Evolutionary conservation across 2,329 filamentous ascomycete genomes (phyloP), one percentile per base, ranked within the genome.

Genomic region (Helotiales sp.): DNA sequence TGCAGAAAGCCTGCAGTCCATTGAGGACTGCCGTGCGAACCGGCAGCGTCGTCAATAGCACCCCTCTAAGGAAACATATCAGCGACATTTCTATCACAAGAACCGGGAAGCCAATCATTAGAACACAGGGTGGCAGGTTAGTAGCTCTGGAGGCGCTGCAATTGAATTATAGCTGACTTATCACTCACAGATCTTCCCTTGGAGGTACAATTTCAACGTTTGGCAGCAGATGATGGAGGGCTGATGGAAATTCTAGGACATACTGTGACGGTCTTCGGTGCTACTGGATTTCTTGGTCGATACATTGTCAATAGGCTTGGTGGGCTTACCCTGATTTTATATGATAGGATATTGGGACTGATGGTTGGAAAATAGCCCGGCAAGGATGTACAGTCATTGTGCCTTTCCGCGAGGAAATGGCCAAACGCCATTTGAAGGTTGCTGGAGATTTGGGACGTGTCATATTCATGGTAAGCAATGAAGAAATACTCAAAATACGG

Each of bases 301-400:
- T 99, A 99, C 76, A 96, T 99, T 72, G 95, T 99, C 72, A 96
- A 97, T 79, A 85, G 91, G 74, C 83, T 99, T 72, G 92, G 92
- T 87, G 80, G 62, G 77, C 40, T 54, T 46, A 48, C 53, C 50
- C 49, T 57, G 58, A 63, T 62, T 22, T 54, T 48, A 17, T 47
- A 34, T 27, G 25, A 13, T 10, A 25, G 34, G 10, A 46, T 31
- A 3, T 17, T 27, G 31, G 50, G 55, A 63, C 66, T 71, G 54
- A 71, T 64, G 46, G 46, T 42, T 52, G 56, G 63, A 49, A 49
- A 68, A 70, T 70, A 96, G 93, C 95, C 68, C 88, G 90, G 63
- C 86, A 92, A 78, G 95, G 95, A 87, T 96, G 91, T 76, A 96
- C 89, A 36, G 95, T 99, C 38, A 86, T 99, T 59, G 77, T 98